Percentiles rank a stretch among this genome's conserved stretches.
Conservation (phyloP, 768 basidiomycete genomes). For the Pisolithus sp. region DNA sequence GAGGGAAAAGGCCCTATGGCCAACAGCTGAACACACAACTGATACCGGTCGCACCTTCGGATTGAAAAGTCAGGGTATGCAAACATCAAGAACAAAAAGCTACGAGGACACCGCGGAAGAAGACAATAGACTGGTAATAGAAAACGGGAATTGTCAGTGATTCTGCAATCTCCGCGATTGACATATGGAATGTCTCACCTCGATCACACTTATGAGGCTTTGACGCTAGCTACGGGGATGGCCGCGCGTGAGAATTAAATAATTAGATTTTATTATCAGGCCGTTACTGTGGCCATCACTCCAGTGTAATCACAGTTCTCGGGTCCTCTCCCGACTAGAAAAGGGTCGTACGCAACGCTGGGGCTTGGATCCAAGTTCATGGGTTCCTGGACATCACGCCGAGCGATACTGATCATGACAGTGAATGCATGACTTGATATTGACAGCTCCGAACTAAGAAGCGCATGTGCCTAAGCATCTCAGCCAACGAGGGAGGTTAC, state of each 20-base stretch:
- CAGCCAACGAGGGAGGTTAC: too few relatives aligned
- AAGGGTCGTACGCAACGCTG: too few relatives aligned
- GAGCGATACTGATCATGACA: too few relatives aligned
- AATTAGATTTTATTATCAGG: background rate
- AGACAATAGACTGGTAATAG: conserved; percentile 19
- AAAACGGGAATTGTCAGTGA: conserved; percentile 2
- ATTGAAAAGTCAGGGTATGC: background rate
- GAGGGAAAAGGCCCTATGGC: background rate
- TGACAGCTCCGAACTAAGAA: too few relatives aligned
- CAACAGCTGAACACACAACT: conserved; percentile 1
- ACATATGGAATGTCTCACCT: conserved; percentile 27
- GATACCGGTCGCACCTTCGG: conserved; percentile 3
- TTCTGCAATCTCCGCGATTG: conserved; percentile 10
- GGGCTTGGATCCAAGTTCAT: too few relatives aligned
- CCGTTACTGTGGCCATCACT: too few relatives aligned
- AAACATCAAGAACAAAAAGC: conserved; percentile 18
- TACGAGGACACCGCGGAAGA: conserved; percentile 1
- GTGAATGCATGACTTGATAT: too few relatives aligned
- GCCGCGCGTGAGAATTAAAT: conserved; percentile 5
- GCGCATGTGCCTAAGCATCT: too few relatives aligned
- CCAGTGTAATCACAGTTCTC: too few relatives aligned
- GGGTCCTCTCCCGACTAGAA: too few relatives aligned
- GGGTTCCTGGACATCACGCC: too few relatives aligned
- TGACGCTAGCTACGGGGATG: background rate
- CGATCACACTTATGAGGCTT: conserved; percentile 18